phyloP scores from a whole-genome alignment of 352 stramenopile species.

The Pythium oligandrum region DNA sequence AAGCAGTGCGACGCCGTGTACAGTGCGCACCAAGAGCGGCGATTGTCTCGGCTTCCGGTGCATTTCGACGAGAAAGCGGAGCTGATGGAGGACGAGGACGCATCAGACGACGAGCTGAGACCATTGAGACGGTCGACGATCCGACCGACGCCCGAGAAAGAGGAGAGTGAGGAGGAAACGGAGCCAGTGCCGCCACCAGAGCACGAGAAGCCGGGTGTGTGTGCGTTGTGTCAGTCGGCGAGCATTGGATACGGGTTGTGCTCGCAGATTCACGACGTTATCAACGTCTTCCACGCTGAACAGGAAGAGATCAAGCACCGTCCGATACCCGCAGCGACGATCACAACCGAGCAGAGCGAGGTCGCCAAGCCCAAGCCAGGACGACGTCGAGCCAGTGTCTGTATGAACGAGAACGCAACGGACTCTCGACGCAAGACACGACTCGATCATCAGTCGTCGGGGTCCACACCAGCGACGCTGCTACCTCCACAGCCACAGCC shows the following conservation, averaged over 20 bases:
- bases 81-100: conserved; percentile 2
- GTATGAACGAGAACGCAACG: conserved; percentile 2
- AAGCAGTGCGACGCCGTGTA: conserved; percentile 38
- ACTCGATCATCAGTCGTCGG: conserved; percentile 8
- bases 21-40: conserved; percentile 31
- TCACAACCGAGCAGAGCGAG: too few relatives aligned
- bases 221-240: conserved; percentile 46
- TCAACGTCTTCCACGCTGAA: conserved; percentile 39
- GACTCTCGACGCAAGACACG: conserved; percentile 3
- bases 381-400: too few relatives aligned
- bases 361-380: too few relatives aligned
- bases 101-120: background rate
- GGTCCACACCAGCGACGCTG: background rate
- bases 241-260: conserved; percentile 65
- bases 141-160: background rate
- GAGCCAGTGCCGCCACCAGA: background rate
- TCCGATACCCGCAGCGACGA: background rate
- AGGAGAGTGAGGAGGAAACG: background rate
- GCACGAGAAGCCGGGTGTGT: conserved; percentile 7
- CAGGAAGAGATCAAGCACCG: conserved; percentile 2
- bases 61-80: conserved; percentile 24
- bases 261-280: conserved; percentile 50
- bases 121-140: background rate
- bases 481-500: conserved; percentile 1
- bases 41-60: conserved; percentile 31